Evolutionary conservation across 2,329 filamentous ascomycete genomes (phyloP), one percentile per base, ranked within the genome.

Genomic region (Botrytis hyacinthi): DNA sequence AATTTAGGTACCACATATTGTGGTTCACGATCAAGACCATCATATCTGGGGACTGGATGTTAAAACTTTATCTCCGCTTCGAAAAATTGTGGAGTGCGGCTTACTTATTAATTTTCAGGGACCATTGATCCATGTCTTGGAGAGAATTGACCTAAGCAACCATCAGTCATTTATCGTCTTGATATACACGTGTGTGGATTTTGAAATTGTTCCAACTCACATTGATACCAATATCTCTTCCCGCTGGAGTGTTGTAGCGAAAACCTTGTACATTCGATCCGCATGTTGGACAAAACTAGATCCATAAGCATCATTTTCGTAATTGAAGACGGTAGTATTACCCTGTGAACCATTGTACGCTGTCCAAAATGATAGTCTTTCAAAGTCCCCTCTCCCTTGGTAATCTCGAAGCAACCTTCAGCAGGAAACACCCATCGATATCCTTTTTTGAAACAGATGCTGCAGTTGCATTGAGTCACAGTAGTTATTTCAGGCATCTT

Each of bases 391-490:
- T 76, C 75, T 78, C 87, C 87, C 78, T 86, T 86, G 78, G 87
- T 80, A 71, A 87, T 78, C n/a, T 77, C 83, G 72, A 87, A 80
- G 60, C 80, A 74, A 51, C 80, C 78, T 4, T 76, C 77, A 0
- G 76, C 75, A 6, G 81, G 79, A 48, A 83, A 79, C 32, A 81
- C 63, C 79, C 81, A 86, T 54, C 86, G 78, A 61, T 84, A 84
- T 26, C 81, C 85, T 78, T 86, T 87, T 77, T 84, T 87, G 77
- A 76, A 78, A 80, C 91, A 91, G 76, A 91, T 87, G 82, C 89
- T 92, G 82, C 92, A 93, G 81, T 91, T 90, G 82, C 91, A 92
- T 78, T 87, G 84, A 7, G 81, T 79, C 9, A 85, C 85, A 7
- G 84, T 81, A 77, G 87, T 88, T 74, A 92, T 85, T 79, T 91